phyloP scores from a whole-genome alignment of 805 yeast genomes.

The Debaryomyces maramus region DNA sequence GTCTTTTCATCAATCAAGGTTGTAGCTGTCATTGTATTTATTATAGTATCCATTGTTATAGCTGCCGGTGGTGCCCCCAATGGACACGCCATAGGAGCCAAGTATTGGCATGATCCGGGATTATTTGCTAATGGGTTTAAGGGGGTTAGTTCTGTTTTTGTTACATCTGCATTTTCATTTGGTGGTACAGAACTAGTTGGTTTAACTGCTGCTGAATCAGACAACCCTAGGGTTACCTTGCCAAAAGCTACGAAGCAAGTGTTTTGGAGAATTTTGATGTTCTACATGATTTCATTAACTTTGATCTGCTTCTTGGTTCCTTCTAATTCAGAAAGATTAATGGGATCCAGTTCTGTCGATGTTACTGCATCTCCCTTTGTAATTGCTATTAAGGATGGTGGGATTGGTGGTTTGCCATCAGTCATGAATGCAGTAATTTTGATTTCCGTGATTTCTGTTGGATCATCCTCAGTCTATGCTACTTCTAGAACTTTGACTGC shows the following conservation, averaged over 20 bases:
- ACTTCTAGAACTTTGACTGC: conserved; percentile 69
- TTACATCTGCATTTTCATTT: conserved; percentile 75
- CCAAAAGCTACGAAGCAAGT: conserved; percentile 80
- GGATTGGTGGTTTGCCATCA: conserved; percentile 65
- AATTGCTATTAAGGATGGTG: conserved; percentile 66
- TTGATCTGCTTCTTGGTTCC: conserved; percentile 71
- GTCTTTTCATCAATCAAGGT: conserved; percentile 59
- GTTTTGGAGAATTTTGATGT: conserved; percentile 75
- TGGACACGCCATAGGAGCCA: conserved; percentile 56
- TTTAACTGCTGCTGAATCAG: conserved; percentile 75
- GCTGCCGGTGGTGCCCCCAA: conserved; percentile 57
- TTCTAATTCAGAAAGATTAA: conserved; percentile 49
- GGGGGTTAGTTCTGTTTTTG: conserved; percentile 71
- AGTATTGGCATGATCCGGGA: conserved; percentile 65
- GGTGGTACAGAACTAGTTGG: conserved; percentile 76
- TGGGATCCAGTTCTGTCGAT: conserved; percentile 51
- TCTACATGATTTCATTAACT: conserved; percentile 61
- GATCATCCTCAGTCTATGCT: conserved; percentile 69
- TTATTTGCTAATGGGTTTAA: conserved; percentile 65
- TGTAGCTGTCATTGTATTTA: conserved; percentile 57
- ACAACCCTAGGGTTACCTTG: conserved; percentile 62
- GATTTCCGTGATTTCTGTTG: conserved; percentile 70
- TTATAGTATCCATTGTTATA: conserved; percentile 57
- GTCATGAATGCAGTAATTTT: conserved; percentile 70
- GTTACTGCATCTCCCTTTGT: conserved; percentile 75